Percentiles rank a stretch among this genome's conserved stretches.
Evolutionary conservation across 805 yeast species (phyloP).

Genomic region (Suhomyces pyralidae): DNA sequence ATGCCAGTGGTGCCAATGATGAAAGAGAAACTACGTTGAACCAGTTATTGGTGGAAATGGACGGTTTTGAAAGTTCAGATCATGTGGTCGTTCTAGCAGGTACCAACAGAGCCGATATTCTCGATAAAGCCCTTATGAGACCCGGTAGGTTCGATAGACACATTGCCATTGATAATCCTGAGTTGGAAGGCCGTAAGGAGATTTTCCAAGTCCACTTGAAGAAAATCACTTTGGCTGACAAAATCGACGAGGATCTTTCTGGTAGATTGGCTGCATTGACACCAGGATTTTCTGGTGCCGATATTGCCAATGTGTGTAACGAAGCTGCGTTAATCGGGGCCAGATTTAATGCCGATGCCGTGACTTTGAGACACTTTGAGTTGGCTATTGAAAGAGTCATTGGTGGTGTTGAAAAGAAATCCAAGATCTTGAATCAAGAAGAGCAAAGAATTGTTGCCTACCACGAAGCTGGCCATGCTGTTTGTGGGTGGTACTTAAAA

Average conservation of each 20-base stretch:
- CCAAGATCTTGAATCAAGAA: constrained; percentile 75
- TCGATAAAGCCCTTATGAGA: constrained; percentile 89
- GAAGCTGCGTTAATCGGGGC: constrained; percentile 98
- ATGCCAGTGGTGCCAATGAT: constrained; percentile 80
- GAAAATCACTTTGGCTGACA: constrained; percentile 57
- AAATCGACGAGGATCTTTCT: constrained; percentile 51
- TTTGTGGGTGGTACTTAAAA: constrained; percentile 94
- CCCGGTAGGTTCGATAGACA: constrained; percentile 98
- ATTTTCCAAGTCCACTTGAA: constrained; percentile 84
- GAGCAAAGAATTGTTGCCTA: constrained; percentile 92
- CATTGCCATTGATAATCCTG: constrained; percentile 87
- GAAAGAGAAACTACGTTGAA: constrained; percentile 96
- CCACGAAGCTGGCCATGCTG: constrained; percentile 99
- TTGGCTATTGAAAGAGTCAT: constrained; percentile 96
- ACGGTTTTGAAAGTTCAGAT: constrained; percentile 86
- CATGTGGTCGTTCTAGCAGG: constrained; percentile 97
- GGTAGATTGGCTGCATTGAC: constrained; percentile 94
- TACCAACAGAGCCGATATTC: constrained; percentile 91
- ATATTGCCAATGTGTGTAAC: constrained; percentile 93
- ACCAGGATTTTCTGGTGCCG: constrained; percentile 98
- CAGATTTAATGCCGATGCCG: constrained; percentile 67
- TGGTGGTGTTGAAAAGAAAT: constrained; percentile 92
- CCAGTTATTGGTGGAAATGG: constrained; percentile 97
- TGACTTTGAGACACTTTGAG: constrained; percentile 80
- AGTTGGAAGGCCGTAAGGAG: constrained; percentile 89